Evolutionary conservation across 2,329 filamentous ascomycete species (phyloP).

Genomic region (Penicillium polonicum): DNA sequence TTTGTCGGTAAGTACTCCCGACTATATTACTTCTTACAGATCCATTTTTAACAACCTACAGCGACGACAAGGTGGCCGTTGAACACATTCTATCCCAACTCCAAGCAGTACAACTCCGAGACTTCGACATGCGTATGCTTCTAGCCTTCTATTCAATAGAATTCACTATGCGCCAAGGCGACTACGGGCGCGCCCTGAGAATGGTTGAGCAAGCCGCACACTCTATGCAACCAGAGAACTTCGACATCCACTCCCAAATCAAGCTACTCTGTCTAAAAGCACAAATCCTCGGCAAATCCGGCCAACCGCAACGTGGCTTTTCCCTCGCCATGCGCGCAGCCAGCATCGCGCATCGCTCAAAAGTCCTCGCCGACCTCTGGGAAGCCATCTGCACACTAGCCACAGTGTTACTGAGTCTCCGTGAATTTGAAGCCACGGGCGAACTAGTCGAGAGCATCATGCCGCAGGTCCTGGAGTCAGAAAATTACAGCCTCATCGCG

Average conservation of each 20-base stretch:
- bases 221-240: conserved; percentile 53
- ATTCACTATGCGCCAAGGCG: conserved; percentile 54
- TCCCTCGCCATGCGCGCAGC: conserved; percentile 74
- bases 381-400: conserved; percentile 66
- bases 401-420: conserved; percentile 66
- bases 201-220: conserved; percentile 54
- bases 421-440: conserved; percentile 67
- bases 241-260: conserved; percentile 67
- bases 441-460: conserved; percentile 67
- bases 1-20: conserved; percentile 39
- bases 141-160: conserved; percentile 62
- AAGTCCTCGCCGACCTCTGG: conserved; percentile 70
- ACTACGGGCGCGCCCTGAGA: conserved; percentile 54
- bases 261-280: conserved; percentile 72
- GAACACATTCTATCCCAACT: conserved; percentile 59
- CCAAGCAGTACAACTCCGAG: conserved; percentile 51
- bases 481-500: conserved; percentile 62
- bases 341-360: conserved; percentile 67
- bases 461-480: conserved; percentile 73
- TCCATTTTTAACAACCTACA: conserved; percentile 30
- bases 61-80: conserved; percentile 58
- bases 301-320: conserved; percentile 71
- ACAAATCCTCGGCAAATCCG: conserved; percentile 65
- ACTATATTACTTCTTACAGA: background rate
- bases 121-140: conserved; percentile 60